Base-by-base conservation (phyloP, 176 grass and related monocot genomes). In the Otatea glauca region DNA sequence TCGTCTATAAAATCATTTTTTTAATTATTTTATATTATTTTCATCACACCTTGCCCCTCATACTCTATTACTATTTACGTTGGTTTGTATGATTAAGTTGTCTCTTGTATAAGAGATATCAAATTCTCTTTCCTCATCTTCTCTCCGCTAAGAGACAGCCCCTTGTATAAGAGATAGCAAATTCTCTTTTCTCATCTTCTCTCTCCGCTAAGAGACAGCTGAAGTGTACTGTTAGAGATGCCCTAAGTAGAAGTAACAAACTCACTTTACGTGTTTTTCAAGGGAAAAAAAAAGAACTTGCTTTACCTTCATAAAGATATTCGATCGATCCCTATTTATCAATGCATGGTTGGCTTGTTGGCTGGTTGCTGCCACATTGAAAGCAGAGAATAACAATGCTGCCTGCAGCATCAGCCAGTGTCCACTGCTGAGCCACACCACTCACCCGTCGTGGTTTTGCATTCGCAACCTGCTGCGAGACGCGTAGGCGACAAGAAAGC, bases 401-500 rank as follows among this genome's bases (percentile, higher is more conserved):
- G 54, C 27, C 23, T 75, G 69, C 9, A 32, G 44, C 76, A 47
- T 34, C 42, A 49, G 48, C 13, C 54, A 44, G 23, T 15, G 17
- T 15, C 13, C 60, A 24, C 21, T 1, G 9, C 8, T 0, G n/a
- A 60, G 56, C n/a, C n/a, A 60, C 16, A 7, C 65, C 65, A 21
- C 50, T 59, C 65, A 62, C 64, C 65, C 51, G n/a, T 24, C 12
- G 27, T 41, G 21, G 47, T 3, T 3, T 68, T 55, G 44, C 35
- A 34, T 74, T 20, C 53, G 80, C n/a, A 3, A 39, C 48, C 23
- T 59, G 10, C 60, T 1, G 3, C 15, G 79, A 23, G 75, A 67
- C 38, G 61, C 60, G 68, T 85, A 70, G 70, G 39, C n/a, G 51
- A 63, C 32, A 51, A 80, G 81, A 41, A 75, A 80, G 59, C 81